Evolutionary conservation across 2,329 filamentous ascomycete species (phyloP), one percentile per base, ranked within the genome.

Genomic region (Harringtonia aguacate): DNA sequence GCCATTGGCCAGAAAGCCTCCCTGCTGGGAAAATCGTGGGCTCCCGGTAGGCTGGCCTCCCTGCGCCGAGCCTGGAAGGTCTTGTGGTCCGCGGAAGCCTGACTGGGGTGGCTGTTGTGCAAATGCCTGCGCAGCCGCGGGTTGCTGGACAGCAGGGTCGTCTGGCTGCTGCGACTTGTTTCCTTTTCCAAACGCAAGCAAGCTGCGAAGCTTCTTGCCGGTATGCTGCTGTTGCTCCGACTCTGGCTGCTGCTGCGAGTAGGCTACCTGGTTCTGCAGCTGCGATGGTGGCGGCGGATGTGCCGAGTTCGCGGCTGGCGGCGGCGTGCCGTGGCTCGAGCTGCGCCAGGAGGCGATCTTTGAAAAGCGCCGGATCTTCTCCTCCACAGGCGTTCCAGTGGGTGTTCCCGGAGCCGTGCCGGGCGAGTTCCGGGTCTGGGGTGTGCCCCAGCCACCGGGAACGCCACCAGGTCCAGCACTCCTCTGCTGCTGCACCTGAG

Each of bases 401-500:
- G 21, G 30, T 15, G 39, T 3, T 13, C 10, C 3, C 15, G 39
- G 13, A 14, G 13, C 24, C 10, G 24, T 8, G 24, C 15, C 14
- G 18, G n/a, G 22, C 10, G 17, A n/a, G 7, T 6, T 34, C 17
- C 31, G 10, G 24, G 24, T 27, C 24, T 6, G 24, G n/a, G n/a
- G n/a, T n/a, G n/a, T n/a, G n/a, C n/a, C n/a, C n/a, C n/a, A n/a
- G n/a, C n/a, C n/a, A n/a, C n/a, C n/a, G n/a, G n/a, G n/a, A n/a
- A n/a, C n/a, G 31, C 31, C 31, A 13, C 7, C 31, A 15, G 6
- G 7, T 18, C 6, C 31, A 34, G 14, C 6, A 6, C 17, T 13
- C n/a, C 20, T 14, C 27, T 27, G 39, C 39, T 48, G 46, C 35
- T 50, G 27, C 51, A 52, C 37, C 49, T 57, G 39, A 18, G 46